These are phyloP conservation scores for Plasmodium cynomolgi DNA, from an alignment of 169 alveolate species.

Conservation along the genomic window DNA sequence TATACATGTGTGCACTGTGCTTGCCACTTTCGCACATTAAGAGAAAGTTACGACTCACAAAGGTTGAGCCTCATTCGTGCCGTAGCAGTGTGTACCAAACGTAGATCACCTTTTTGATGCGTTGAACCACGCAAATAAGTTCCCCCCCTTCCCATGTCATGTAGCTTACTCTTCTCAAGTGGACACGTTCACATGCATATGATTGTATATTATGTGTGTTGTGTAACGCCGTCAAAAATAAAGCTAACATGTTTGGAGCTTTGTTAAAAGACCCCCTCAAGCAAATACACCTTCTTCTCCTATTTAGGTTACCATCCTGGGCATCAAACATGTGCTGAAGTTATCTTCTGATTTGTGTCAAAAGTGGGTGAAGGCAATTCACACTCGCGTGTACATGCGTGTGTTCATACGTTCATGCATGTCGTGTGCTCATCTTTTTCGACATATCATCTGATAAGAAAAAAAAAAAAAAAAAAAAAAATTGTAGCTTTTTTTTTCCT, in stretches of 20 bases:
- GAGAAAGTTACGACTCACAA: neutral
- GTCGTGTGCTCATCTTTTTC: neutral
- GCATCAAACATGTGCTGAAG: slow-evolving; percentile 11
- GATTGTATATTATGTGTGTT: neutral
- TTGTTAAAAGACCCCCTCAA: neutral
- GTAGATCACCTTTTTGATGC: neutral
- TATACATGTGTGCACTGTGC: neutral
- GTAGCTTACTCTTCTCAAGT: neutral
- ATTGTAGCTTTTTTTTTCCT: neutral
- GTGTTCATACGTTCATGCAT: neutral
- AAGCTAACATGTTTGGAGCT: neutral
- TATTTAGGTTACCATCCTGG: slow-evolving; percentile 33
- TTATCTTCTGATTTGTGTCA: slow-evolving; percentile 42
- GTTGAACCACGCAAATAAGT: neutral
- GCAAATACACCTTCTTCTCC: neutral
- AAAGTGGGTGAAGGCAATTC: slow-evolving; percentile 8
- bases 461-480: neutral
- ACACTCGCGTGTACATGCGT: neutral
- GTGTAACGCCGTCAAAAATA: neutral
- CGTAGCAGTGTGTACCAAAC: neutral
- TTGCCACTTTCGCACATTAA: neutral
- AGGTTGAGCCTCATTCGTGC: neutral
- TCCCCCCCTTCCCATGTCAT: neutral
- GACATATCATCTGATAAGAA: neutral
- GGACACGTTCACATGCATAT: neutral